Conservation (phyloP, 257 asterid species). For the Plantago elongata region DNA sequence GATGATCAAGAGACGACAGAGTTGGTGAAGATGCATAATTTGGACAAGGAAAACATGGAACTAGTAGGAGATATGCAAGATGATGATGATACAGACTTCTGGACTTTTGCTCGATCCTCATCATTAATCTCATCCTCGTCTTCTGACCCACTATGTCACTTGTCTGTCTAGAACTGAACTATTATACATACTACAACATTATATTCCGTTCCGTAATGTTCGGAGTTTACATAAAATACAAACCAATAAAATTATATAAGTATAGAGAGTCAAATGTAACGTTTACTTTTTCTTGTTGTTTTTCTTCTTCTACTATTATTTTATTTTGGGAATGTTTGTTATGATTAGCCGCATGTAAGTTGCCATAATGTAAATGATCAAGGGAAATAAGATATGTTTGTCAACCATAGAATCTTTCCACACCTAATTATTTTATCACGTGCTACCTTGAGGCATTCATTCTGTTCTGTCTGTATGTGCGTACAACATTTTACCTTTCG, state of each 20-base stretch:
- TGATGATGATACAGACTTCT: constrained; percentile 35
- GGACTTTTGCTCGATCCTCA: constrained; percentile 57
- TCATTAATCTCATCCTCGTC: constrained; percentile 50
- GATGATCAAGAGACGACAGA: constrained; percentile 25
- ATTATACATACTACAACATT: neutral
- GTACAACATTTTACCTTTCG: too few species aligned
- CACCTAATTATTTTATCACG: neutral
- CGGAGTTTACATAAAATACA: too few species aligned
- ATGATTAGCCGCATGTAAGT: neutral
- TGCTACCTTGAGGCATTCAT: neutral
- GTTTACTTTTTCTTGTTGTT: too few species aligned
- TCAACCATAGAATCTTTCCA: constrained; percentile 12
- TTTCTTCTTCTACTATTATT: neutral
- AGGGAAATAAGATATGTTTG: constrained; percentile 7
- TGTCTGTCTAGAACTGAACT: constrained; percentile 41
- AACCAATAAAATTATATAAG: too few species aligned
- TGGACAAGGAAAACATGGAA: constrained; percentile 16
- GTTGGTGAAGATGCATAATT: constrained; percentile 23
- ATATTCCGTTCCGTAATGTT: too few species aligned
- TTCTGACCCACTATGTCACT: constrained; percentile 64
- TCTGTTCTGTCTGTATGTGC: too few species aligned
- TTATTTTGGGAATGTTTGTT: neutral
- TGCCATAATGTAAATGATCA: neutral
- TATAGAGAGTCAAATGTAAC: too few species aligned
- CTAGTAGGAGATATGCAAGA: too few species aligned